Conservation (phyloP, 495 filamentous ascomycete species). For the Aspergillus kassunensis region DNA sequence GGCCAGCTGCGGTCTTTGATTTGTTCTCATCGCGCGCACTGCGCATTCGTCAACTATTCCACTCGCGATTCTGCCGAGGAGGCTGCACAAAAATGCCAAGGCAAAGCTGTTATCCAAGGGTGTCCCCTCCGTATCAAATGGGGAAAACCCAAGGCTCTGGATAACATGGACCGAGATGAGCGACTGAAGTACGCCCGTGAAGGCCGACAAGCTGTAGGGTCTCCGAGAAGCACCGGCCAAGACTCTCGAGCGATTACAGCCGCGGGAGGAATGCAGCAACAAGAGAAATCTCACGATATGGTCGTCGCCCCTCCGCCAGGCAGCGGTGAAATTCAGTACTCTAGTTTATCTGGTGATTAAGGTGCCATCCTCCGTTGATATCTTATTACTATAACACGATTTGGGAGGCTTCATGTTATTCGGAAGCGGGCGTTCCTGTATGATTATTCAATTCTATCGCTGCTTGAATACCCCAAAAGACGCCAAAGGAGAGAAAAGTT, state of each 20-base stretch:
- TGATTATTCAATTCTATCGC: conserved; percentile 27
- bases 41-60: conserved; percentile 91
- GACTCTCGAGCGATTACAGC: conserved; percentile 34
- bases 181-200: conserved; percentile 70
- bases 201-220: conserved; percentile 54
- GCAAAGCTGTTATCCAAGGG: conserved; percentile 75
- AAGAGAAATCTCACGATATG: conserved; percentile 46
- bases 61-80: conserved; percentile 77
- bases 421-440: conserved; percentile 41
- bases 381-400: conserved; percentile 7
- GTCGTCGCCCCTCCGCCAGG: conserved; percentile 79
- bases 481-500: conserved; percentile 31
- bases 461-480: conserved; percentile 19
- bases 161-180: conserved; percentile 81
- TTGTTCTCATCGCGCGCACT: conserved; percentile 94
- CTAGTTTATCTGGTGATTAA: conserved; percentile 80
- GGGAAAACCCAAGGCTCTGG: conserved; percentile 86
- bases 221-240: conserved; percentile 25
- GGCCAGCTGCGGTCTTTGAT: conserved; percentile 85
- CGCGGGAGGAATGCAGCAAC: conserved; percentile 26
- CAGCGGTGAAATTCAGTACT: conserved; percentile 74
- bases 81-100: conserved; percentile 80
- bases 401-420: conserved; percentile 27
- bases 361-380: conserved; percentile 7
- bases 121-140: conserved; percentile 87